Evolutionary conservation across 495 filamentous ascomycete species (phyloP).

Genomic region (Hypoxylon intermedium): DNA sequence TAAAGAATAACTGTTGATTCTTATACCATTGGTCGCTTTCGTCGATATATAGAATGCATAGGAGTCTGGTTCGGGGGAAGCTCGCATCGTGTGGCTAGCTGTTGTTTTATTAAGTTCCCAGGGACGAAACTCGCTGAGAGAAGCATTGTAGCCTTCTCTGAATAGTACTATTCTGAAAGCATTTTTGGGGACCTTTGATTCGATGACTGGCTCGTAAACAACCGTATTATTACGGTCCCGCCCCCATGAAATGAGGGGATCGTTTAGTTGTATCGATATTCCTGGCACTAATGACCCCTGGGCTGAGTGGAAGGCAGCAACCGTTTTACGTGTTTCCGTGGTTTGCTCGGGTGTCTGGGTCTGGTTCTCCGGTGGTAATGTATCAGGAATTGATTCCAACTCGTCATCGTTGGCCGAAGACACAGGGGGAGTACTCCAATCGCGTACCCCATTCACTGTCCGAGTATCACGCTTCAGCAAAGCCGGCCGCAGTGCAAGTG

Average conservation of each 20-base stretch:
- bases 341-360: constrained; percentile 10
- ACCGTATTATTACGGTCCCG: constrained; percentile 67
- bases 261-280: constrained; percentile 67
- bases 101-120: constrained; percentile 47
- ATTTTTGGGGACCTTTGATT: constrained; percentile 77
- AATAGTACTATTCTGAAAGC: constrained; percentile 81
- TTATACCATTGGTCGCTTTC: constrained; percentile 72
- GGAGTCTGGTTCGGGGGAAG: constrained; percentile 54
- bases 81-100: constrained; percentile 33
- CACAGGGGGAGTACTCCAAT: constrained; percentile 7
- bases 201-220: constrained; percentile 62
- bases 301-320: constrained; percentile 49
- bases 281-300: constrained; percentile 56
- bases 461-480: constrained; percentile 27
- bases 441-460: neutral
- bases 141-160: constrained; percentile 65
- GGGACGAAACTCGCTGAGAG: constrained; percentile 45
- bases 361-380: constrained; percentile 22
- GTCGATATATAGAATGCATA: constrained; percentile 77
- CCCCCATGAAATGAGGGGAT: constrained; percentile 76
- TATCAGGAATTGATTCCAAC: constrained; percentile 29
- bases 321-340: constrained; percentile 23
- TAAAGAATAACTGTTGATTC: constrained; percentile 71
- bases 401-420: constrained; percentile 22
- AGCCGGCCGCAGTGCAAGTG: constrained; percentile 26